Conservation (phyloP, 208 protist species). For the Leishmania aethiopica region DNA sequence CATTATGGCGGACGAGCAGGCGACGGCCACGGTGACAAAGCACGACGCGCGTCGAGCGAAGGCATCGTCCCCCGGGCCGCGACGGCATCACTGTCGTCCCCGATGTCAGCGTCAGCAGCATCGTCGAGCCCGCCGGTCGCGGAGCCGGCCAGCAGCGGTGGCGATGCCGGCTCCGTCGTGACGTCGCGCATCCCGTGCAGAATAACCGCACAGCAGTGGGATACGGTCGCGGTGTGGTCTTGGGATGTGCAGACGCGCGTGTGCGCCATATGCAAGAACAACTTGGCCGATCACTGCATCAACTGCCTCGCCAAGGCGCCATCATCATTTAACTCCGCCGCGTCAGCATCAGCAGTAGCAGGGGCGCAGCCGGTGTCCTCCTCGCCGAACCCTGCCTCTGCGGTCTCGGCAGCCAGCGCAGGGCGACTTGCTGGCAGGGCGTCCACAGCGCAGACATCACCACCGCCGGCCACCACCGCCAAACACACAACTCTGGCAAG, state of each 20-base stretch:
- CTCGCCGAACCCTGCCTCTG: not conserved
- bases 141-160: not conserved
- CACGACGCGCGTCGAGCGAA: not conserved
- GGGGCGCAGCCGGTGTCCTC: not conserved
- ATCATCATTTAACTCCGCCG: not conserved
- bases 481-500: conserved; percentile 6
- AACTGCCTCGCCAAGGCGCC: conserved; percentile 71
- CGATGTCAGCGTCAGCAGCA: not conserved
- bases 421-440: not conserved
- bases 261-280: conserved; percentile 98
- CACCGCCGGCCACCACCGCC: not conserved
- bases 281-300: conserved; percentile 97
- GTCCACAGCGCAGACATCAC: not conserved
- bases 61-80: not conserved
- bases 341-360: not conserved
- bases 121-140: not conserved
- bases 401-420: not conserved
- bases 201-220: conserved; percentile 94
- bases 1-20: not conserved
- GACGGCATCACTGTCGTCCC: not conserved
- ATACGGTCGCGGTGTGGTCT: conserved; percentile 96
- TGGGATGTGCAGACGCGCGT: conserved; percentile 96
- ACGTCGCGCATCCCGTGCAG: conserved; percentile 16
- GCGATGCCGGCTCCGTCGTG: not conserved
- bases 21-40: not conserved